Evolutionary conservation across 2,329 filamentous ascomycete species (phyloP), one percentile per base, ranked within the genome.

Genomic region (Aspergillus eucalypticola): DNA sequence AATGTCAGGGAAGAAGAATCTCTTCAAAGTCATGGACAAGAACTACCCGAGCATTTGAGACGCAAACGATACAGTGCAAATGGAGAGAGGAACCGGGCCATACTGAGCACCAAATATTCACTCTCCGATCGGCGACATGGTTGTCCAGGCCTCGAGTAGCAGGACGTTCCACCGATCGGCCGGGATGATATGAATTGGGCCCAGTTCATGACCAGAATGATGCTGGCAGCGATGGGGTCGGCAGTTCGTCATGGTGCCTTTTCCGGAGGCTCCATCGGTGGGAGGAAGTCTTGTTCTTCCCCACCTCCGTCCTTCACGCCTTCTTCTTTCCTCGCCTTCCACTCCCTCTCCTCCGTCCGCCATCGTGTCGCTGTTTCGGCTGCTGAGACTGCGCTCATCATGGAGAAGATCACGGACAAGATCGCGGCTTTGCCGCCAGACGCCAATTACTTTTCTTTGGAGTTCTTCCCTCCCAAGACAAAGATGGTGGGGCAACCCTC

Each of bases 401-500:
- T 91, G 88, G 89, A 92, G 81, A 95, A 91, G 79, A 93, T 97
- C 74, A 96, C 92, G 64, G 90, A 96, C 83, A 96, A 96, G 83
- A 94, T 98, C 74, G 90, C 91, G 79, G 91, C 92, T 63, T 81
- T 99, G 80, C 90, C 91, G 76, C 85, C 89, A 65, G 87, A 91
- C 77, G 86, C 86, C 66, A 88, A 86, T 75, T 98, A 95, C 82
- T 96, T 96, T 79, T 98, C 95, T 51, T 89, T 98, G 78, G 95
- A 99, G 81, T 99, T 99, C 86, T 99, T 99, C 81, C 95, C 95
- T 67, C 95, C 95, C 64, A 99, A 98, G 82, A 99, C 95, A 50
- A 84, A 89, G 63, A 96, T 96, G 88, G 85, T 86, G 72, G 69
- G 78, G 70, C 71, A 66, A 66, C 17, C 49, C 49, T 35, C 32